Evolutionary conservation across 192 early-diverging fungal genomes (phyloP).

Genomic region (Fimicolochytrium jonesii): DNA sequence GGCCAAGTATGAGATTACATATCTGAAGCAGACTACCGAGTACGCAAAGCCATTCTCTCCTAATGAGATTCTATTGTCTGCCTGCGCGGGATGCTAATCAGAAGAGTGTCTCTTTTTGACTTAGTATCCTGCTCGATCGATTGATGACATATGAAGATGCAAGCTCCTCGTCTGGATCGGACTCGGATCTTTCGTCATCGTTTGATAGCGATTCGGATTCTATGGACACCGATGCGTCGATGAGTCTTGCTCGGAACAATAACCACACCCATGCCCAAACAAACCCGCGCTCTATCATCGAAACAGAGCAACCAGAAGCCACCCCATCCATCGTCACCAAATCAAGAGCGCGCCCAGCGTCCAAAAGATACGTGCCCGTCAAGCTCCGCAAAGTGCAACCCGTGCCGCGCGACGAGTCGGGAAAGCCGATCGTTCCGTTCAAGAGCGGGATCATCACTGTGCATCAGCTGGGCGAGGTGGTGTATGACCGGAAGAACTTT

Average conservation of each 20-base stretch:
- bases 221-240: no score
- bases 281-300: no score
- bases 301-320: no score
- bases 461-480: constrained; percentile 62
- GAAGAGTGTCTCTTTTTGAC: no score
- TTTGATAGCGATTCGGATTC: constrained; percentile 4
- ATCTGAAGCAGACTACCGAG: constrained; percentile 12
- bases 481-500: constrained; percentile 68
- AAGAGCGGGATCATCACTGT: constrained; percentile 77
- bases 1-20: neutral
- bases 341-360: no score
- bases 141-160: constrained; percentile 14
- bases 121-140: constrained; percentile 24
- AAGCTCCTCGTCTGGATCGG: constrained; percentile 14
- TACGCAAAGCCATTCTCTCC: no score
- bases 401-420: constrained; percentile 46
- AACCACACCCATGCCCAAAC: no score
- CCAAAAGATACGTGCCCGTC: no score
- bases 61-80: no score
- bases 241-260: no score
- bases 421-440: constrained; percentile 69
- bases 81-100: no score
- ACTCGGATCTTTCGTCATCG: constrained; percentile 7
- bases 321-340: no score
- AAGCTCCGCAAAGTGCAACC: constrained; percentile 20